Evolutionary conservation across 176 grass and related monocot species (phyloP), one percentile per base, ranked within the genome.

Genomic region (Bonia amplexicaulis): DNA sequence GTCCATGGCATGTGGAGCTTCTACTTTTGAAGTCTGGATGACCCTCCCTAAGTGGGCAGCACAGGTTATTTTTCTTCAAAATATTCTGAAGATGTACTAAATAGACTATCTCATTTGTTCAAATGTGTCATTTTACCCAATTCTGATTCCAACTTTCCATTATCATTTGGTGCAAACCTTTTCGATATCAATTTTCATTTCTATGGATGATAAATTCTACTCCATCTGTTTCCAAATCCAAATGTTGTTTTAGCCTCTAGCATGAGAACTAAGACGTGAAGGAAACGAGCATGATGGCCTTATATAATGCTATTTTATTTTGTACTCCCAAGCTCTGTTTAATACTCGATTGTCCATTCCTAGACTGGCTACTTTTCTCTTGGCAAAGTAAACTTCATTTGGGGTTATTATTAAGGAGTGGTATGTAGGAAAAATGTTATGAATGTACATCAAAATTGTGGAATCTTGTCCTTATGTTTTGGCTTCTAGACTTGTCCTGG

Each of bases 1-100:
- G 74, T 91, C 76, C 53, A 69, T 95, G 65, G 90, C 90, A 82
- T 91, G 75, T 79, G 90, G 90, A 49, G 80, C 93, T 80, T 74
- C 90, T 47, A 89, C 84, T 58, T 90, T 89, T 85, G 90, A 95
- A 84, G 93, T 90, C 26, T 76, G 80, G 80, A 95, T 95, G 83
- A 75, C 48, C n/a, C 8, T 95, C 73, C 93, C 93, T 68, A 90
- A 87, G 57, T 95, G 93, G 93, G 93, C 88, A 53, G 70, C 86
- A 48, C 93, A 95, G 90, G 93, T 95, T 85, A 76, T 20, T 73
- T 78, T 89, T n/a, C 27, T 64, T 61, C 29, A 26, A 45, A 48
- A 44, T 69, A 44, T 80, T 80, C 3, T 35, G 78, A 79, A 40
- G 20, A 74, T 54, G 14, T 9, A 0, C 5, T 55, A 42, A 76